These are phyloP conservation scores for Pestalotiopsis fici DNA, from an alignment of 2,329 filamentous ascomycete species.

Conservation along the genomic window DNA sequence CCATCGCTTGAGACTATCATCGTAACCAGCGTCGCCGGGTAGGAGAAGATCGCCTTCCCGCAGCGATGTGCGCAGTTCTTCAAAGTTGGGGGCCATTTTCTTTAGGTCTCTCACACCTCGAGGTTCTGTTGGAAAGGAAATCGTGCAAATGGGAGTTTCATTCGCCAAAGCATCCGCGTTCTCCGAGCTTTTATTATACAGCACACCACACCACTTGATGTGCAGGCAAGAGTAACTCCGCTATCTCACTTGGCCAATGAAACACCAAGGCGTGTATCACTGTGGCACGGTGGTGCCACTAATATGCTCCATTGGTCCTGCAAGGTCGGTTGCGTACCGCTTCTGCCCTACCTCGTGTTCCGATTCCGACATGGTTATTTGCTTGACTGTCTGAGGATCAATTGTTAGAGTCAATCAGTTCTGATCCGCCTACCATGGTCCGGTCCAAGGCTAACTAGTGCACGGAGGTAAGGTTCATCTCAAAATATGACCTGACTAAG, in stretches of 20 bases:
- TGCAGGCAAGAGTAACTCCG: neutral
- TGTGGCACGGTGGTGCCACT: neutral
- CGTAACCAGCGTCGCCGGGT: conserved; percentile 32
- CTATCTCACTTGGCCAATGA: neutral
- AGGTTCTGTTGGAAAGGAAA: neutral
- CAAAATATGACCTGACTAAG: neutral
- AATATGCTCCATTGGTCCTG: neutral
- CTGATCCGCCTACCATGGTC: neutral
- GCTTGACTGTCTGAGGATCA: neutral
- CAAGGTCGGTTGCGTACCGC: neutral
- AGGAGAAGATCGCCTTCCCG: conserved; percentile 28
- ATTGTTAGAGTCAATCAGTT: neutral
- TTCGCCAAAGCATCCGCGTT: neutral
- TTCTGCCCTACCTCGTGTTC: neutral
- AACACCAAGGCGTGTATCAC: neutral
- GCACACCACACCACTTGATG: neutral
- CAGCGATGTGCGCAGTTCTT: conserved; percentile 5
- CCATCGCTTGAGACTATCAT: conserved; percentile 37
- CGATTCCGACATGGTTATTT: neutral
- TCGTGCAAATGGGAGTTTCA: neutral
- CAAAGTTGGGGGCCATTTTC: conserved; percentile 8
- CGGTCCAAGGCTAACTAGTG: neutral
- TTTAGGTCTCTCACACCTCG: neutral
- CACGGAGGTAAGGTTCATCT: neutral
- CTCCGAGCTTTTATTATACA: neutral